Evolutionary conservation across 345 rosid genomes (phyloP), one percentile per base, ranked within the genome.

Genomic region (Hypericum androsaemum): DNA sequence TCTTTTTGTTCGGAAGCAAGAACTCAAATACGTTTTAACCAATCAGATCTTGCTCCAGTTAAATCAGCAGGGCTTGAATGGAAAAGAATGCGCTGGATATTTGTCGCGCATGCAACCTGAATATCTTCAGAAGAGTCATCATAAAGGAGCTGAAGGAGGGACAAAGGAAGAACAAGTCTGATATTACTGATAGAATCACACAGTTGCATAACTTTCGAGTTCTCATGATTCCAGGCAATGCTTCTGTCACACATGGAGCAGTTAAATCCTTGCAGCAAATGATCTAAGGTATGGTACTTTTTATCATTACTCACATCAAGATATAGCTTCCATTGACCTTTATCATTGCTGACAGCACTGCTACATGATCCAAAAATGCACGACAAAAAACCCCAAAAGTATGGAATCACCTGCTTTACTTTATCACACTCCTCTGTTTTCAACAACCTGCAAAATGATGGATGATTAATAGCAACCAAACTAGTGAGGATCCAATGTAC

Each of bases 221-320:
- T 52, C 56, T 64, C 71, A 38, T 56, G 69, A 60, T 58, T 37
- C 56, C 28, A 63, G 62, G 59, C 53, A 60, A 65, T 22, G 60
- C 50, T 56, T 71, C 49, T 62, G 73, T 82, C 96, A 71, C 98
- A 90, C 68, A 73, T 79, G 57, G 92, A 81, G 71, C 98, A 90
- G 66, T 75, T 74, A 56, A 90, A 87, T 53, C 95, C 92, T 77
- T 71, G 76, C 52, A 73, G 70, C 38, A 84, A 55, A 68, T 53
- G 60, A 53, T 79, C 81, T 49, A 71, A 54, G 3, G 80, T 72
- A 58, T 55, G 72, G 47, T 62, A 57, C 43, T 56, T 53, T 43
- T 65, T 75, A 64, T 1, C n/a, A n/a, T n/a, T 1, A 22, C 32
- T 1, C 2, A 22, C 32, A 1, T 22, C 32, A 22, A 22, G 32